Evolutionary conservation across 148 eudicot genomes (phyloP), one percentile per base, ranked within the genome.

Genomic region (Nepenthes mirabilis): DNA sequence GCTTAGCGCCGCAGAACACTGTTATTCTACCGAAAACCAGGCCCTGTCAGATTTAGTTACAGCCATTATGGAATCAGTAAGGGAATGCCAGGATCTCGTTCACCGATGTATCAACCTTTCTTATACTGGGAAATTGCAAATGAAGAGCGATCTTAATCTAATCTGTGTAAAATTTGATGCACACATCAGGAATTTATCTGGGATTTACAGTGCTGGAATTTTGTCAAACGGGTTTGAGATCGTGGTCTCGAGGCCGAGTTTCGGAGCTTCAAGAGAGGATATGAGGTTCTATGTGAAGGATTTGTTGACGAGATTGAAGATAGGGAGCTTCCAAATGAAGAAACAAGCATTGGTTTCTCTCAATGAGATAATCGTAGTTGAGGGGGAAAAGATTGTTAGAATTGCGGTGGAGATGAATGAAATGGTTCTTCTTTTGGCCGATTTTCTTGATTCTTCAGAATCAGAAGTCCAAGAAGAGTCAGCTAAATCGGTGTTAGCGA

Each of bases 81-180:
- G 33, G 4, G 74, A 51, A 12, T 82, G 86, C 52, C 47, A 72
- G 11, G 70, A 62, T 9, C 82, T 88, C 0, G 80, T 79, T 0
- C 14, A 48, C 40, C 64, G 68, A 12, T 93, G 99, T 57, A 47
- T 77, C 36, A 86, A 71, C 50, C 57, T 64, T 1, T 70, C 76
- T 1, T 93, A 65, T 43, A 57, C 76, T 35, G 99, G 99, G 34
- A 93, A 93, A 74, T 74, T 93, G 12, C 59, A 77, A 33, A 93
- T 86, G 99, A 91, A 93, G 62, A 93, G 99, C 51, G 85, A 93
- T 56, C 81, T 93, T 43, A 91, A 86, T 63, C 58, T 69, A 13
- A 55, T 77, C 1, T 62, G 75, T 6, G 73, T 78, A 1, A 83
- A 70, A 36, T 55, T 93, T 2, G 86, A 83, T 47, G 9, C 37